Base-by-base conservation (phyloP, 2,329 filamentous ascomycete species). In the Akanthomyces muscarius region DNA sequence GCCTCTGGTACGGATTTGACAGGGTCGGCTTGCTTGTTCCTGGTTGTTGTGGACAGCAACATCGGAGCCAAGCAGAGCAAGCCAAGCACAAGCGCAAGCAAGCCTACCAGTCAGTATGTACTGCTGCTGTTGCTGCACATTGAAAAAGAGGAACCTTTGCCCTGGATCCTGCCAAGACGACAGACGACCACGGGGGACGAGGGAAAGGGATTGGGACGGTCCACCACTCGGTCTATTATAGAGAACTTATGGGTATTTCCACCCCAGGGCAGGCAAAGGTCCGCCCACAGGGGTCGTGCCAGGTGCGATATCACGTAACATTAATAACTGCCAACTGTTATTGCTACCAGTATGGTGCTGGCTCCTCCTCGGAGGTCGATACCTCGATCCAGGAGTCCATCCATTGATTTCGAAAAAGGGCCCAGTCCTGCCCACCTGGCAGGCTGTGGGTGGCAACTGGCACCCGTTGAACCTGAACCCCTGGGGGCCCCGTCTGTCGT, bases 271-370 rank as follows among this genome's bases (percentile, higher is more conserved):
- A 48, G 45, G 45, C 45, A 48, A 48, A 48, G 45, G n/a, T 41
- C 38, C 45, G 45, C 45, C 11, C 4, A 5, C 4, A 16, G 14
- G n/a, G 33, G n/a, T 21, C 28, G 30, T 16, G 28, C 21, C 21
- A 21, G 21, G 28, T 48, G 23, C 33, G 16, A 42, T 51, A 51
- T 59, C 45, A 59, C 56, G 45, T 59, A 59, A 59, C 45, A 42
- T 59, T 50, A 51, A 41, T 59, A 59, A 21, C 18, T 5, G 38
- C 25, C 41, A 14, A 36, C 23, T 11, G 11, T 10, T 28, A 28
- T 51, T 42, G 28, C 44, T 5, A n/a, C n/a, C n/a, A n/a, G n/a
- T n/a, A 21, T 13, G 10, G 16, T 10, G 14, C 23, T 30, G 25
- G 14, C 16, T 18, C n/a, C 56, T 48, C 21, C 30, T 59, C 56